Base-by-base conservation (phyloP, 2,329 filamentous ascomycete genomes). In the Xylaria polymorpha region DNA sequence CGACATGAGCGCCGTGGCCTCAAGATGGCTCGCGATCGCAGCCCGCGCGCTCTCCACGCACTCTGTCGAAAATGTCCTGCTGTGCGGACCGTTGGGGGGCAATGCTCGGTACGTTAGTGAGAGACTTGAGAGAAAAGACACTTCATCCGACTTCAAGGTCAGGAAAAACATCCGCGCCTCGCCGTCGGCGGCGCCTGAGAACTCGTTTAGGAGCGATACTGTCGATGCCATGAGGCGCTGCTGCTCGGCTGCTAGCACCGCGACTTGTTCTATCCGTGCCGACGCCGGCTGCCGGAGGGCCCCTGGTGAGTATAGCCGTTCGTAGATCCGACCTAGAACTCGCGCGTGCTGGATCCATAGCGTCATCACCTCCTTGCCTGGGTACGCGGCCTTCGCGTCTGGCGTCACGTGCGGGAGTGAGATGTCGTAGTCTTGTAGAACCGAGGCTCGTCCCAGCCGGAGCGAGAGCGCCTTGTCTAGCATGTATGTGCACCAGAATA, bases 401-500 rank as follows among this genome's bases (percentile, higher is more conserved):
- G 77, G 71, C 12, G 72, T 73, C 20, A 75, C 72, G 72, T 72
- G 76, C 46, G 77, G 82, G 5, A 80, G 76, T 18, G 78, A 86
- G 65, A 90, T 85, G 68, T 90, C 87, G 77, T 85, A 88, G 72
- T 88, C 86, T 51, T 86, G 86, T 2, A 90, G 83, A 4, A 82
- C 82, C 0, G 86, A 85, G 0, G 86, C 80, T 18, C 81, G 83
- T 0, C 88, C 88, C 4, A 90, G 78, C 2, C 86, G 83, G 3
- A 90, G 81, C 0, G 86, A 85, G 20, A 90, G 78, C 20, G 83
- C 83, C 67, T 86, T 88, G 68, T 89, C 85, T 18, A 89, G 78
- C 56, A 85, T 83, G 71, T 90, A 90, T 0, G 86, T 78, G 44
- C 80, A 82, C 88, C 88, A 90, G 73, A 90, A 90, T 9, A 89